Conservation (phyloP, 2,329 filamentous ascomycete genomes). For the Xenoacremonium recifei region DNA sequence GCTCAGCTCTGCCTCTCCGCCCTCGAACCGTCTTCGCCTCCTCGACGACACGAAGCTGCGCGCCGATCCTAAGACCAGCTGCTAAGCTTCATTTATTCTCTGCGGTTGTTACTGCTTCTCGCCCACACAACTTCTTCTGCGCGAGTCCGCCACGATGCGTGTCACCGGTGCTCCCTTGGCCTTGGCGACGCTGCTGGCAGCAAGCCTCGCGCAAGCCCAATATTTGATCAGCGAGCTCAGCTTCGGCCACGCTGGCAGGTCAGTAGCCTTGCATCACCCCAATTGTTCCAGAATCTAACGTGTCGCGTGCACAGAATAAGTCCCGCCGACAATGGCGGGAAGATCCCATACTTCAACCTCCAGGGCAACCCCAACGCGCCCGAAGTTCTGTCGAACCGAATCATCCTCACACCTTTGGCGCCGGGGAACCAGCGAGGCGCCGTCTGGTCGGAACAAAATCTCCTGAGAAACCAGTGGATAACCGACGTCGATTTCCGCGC, state of each 20-base stretch:
- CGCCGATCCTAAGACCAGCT: too few relatives aligned
- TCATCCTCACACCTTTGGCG: slow-evolving; percentile 86
- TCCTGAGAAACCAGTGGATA: slow-evolving; percentile 70
- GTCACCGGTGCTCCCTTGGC: slow-evolving; percentile 28
- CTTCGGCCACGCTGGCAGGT: slow-evolving; percentile 72
- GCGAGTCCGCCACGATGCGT: slow-evolving; percentile 41
- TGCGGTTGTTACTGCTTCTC: slow-evolving; percentile 1
- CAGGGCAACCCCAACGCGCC: slow-evolving; percentile 54
- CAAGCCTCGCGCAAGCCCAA: slow-evolving; percentile 57
- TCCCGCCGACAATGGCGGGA: slow-evolving; percentile 47
- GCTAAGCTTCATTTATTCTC: slow-evolving; percentile 5
- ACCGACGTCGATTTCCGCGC: slow-evolving; percentile 85
- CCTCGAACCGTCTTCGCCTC: slow-evolving; percentile 7
- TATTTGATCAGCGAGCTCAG: slow-evolving; percentile 71
- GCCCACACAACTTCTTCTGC: background rate
- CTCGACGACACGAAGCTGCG: background rate
- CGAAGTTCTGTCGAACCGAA: slow-evolving; percentile 78
- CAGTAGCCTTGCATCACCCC: slow-evolving; percentile 22
- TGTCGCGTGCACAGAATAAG: slow-evolving; percentile 58
- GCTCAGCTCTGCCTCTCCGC: slow-evolving; percentile 13
- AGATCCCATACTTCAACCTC: slow-evolving; percentile 54
- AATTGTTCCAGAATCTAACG: background rate
- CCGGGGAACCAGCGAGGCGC: slow-evolving; percentile 84
- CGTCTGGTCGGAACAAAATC: slow-evolving; percentile 69
- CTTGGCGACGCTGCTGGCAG: slow-evolving; percentile 42